Evolutionary conservation across 805 yeast species (phyloP).

Genomic region (Yamadazyma scolyti): DNA sequence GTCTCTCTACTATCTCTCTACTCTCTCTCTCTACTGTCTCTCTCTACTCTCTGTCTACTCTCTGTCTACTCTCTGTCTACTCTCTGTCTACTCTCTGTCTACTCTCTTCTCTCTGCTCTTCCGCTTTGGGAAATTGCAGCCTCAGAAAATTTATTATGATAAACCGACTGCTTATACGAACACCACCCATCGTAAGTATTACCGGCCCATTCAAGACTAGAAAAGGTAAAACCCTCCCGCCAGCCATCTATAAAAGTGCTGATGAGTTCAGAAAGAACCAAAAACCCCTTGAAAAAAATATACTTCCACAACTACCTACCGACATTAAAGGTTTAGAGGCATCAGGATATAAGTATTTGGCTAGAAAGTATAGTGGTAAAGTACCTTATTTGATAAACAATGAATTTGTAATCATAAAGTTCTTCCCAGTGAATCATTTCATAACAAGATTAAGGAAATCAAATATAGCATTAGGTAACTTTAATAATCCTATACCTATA

Average conservation of each 20-base stretch:
- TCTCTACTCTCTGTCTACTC: too few species aligned
- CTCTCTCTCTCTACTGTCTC: too few species aligned
- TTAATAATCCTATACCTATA: conserved; percentile 22
- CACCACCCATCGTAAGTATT: too few species aligned
- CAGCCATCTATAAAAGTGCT: conserved; percentile 1
- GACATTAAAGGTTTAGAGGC: conserved; percentile 36
- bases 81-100: too few species aligned
- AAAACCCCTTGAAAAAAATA: conserved; percentile 4
- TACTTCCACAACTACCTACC: conserved; percentile 23
- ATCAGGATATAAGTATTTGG: conserved; percentile 13
- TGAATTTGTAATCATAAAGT: conserved; percentile 21
- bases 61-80: too few species aligned
- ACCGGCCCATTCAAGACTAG: too few species aligned
- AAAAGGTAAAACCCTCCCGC: too few species aligned
- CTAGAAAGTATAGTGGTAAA: conserved; percentile 10
- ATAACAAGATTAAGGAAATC: conserved; percentile 31
- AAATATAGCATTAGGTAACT: conserved; percentile 32
- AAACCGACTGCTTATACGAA: too few species aligned
- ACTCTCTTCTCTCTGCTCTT: too few species aligned
- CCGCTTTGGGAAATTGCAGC: too few species aligned
- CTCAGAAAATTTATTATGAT: too few species aligned
- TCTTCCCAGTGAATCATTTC: conserved; percentile 26
- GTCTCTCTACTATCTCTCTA: too few species aligned
- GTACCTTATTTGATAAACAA: conserved; percentile 11
- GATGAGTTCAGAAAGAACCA: conserved; percentile 2